A percentile compares a stretch with the other conserved stretches of the same genome.
These are phyloP conservation scores for Dioszegia aurantiaca DNA, from an alignment of 768 basidiomycete species.

Conservation along the genomic window DNA sequence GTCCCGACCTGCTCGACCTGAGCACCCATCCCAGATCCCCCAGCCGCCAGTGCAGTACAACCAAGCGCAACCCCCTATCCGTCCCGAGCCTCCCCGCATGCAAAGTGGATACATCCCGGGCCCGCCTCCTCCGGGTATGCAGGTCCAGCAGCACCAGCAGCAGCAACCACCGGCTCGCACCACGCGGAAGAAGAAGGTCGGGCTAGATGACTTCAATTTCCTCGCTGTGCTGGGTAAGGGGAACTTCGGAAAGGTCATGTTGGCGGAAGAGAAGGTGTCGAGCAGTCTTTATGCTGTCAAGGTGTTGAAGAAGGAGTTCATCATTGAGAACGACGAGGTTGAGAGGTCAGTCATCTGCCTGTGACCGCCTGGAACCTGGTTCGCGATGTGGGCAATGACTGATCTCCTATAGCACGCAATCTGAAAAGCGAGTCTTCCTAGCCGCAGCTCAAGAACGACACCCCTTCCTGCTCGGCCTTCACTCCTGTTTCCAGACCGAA, in stretches of 20 bases:
- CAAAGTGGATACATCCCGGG: constrained; percentile 14
- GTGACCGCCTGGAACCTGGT: too few relatives aligned
- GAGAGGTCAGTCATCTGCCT: constrained; percentile 72
- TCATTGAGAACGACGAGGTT: constrained; percentile 99
- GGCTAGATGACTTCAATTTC: constrained; percentile 98
- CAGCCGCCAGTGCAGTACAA: constrained; percentile 1
- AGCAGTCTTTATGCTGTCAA: constrained; percentile 95
- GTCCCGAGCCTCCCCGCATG: constrained; percentile 4
- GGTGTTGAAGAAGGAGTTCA: constrained; percentile 99
- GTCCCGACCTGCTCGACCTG: constrained; percentile 8
- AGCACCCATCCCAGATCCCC: constrained; percentile 4
- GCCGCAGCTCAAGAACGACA: constrained; percentile 95
- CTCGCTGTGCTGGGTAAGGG: constrained; percentile 97
- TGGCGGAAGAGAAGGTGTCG: constrained; percentile 94
- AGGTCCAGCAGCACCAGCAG: constrained; percentile 36
- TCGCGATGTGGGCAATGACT: neutral
- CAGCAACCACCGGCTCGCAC: constrained; percentile 34
- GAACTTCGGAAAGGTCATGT: constrained; percentile 99
- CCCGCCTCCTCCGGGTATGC: constrained; percentile 12
- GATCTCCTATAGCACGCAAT: constrained; percentile 70
- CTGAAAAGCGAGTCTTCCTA: constrained; percentile 96
- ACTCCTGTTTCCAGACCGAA: constrained; percentile 99
- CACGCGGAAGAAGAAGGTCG: constrained; percentile 65
- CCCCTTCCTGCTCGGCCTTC: constrained; percentile 92
- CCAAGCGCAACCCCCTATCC: constrained; percentile 5